Evolutionary conservation across 2,329 filamentous ascomycete genomes (phyloP), one percentile per base, ranked within the genome.

Genomic region (Phyllosticta citrichinensis): DNA sequence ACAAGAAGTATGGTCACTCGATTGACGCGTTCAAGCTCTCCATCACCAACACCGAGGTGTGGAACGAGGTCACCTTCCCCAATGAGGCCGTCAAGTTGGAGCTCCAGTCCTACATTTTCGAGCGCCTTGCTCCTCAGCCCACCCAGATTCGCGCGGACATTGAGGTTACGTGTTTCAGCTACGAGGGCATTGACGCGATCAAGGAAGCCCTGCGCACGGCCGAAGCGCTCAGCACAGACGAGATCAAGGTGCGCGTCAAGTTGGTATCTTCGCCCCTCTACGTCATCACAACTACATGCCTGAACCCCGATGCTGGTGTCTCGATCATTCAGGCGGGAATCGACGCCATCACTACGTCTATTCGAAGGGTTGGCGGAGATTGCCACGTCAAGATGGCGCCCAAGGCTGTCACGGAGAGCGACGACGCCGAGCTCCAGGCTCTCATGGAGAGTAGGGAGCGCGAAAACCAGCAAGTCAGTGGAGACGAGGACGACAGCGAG

Each of bases 391-490:
- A 95, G 85, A 99, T 99, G 94, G 92, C 94, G 70, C 94, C 94
- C 67, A 97, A 97, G 86, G 94, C 95, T 4, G 94, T 99, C 64
- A 99, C 94, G 1, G 95, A 97, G 82, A 95, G 91, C 75, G 95
- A 99, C 70, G 94, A 99, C 72, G 94, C 93, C 25, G 92, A 97
- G 77, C 81, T 99, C 66, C 91, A 97, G 76, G 94, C 93, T 58
- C 83, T 99, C 66, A 99, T 99, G 94, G 94, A 97, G 83, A 97
- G 97, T 87, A 87, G 89, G 67, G 94, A 96, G 81, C 87, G 91
- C 66, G 93, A 97, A 83, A 99, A 99, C 77, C 89, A 91, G 74
- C 91, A 99, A 76, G 91, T 99, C 71, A 96, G 91, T 75, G 94
- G 94, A 71, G 95, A 99, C 74, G 94, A 99, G 81, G 94, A 92